Base-by-base conservation (phyloP, 257 asterid species). In the Petrea volubilis region DNA sequence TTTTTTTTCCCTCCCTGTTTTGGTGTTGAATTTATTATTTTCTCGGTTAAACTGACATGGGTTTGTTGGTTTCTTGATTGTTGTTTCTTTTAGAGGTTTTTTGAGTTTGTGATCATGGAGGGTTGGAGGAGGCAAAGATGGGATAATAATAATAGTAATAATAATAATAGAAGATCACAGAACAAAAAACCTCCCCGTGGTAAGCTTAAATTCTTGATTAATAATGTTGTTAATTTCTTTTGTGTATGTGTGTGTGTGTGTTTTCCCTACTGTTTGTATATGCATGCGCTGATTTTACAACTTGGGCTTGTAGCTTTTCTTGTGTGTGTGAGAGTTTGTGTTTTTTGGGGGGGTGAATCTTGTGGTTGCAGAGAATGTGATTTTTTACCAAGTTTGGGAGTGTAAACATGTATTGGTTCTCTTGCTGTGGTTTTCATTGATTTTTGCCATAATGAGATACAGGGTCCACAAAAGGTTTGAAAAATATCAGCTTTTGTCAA, bases 141-240 rank as follows among this genome's bases (percentile, higher is more conserved):
- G 81, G 51, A n/a, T n/a, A n/a, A n/a, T n/a, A n/a, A n/a, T n/a
- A n/a, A n/a, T n/a, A n/a, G n/a, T n/a, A n/a, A n/a, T n/a, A n/a
- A 43, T 13, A 63, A 20, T 24, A 2, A n/a, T 6, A 64, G 75
- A 63, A 68, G 64, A 55, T 51, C 82, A 59, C 74, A 72, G 41
- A 34, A 64, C 61, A 80, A 11, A 46, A 81, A 56, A 53, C 82
- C 56, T 13, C 77, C 82, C 12, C 78, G 78, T 14, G 84, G 90
- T 78, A 63, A 14, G 11, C 44, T 43, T 73, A 29, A 52, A 6
- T 57, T 61, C 66, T 75, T 75, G 60, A 65, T 67, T 72, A 6
- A 15, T 9, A n/a, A 5, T 51, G 0, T 29, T 57, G 40, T 23
- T 47, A 4, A 24, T 38, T 66, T 44, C n/a, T 11, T 65, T 58